Evolutionary conservation across 441 rosid genomes (phyloP).

Genomic region (Erodium chrysanthum): DNA sequence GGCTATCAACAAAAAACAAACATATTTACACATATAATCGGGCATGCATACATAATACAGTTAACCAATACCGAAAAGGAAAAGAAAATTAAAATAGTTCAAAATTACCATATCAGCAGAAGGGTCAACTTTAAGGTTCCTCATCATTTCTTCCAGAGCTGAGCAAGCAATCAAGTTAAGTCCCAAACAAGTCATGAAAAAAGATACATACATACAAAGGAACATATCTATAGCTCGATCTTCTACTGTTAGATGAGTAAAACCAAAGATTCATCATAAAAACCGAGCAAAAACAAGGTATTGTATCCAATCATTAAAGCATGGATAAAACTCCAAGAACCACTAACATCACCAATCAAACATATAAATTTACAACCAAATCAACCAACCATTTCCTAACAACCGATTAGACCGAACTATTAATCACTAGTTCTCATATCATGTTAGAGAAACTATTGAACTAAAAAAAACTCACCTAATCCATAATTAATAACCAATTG

Average conservation of each 20-base stretch:
- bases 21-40: too few species aligned
- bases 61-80: background rate
- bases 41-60: background rate
- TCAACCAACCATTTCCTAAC: background rate
- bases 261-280: background rate
- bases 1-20: too few species aligned
- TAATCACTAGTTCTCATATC: too few species aligned
- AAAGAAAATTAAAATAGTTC: background rate
- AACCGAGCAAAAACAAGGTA: background rate
- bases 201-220: background rate
- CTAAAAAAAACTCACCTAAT: background rate
- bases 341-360: background rate
- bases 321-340: background rate
- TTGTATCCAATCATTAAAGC: background rate
- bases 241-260: background rate
- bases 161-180: constrained; percentile 12
- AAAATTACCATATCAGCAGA: constrained; percentile 24
- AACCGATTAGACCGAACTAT: too few species aligned
- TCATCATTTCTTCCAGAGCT: constrained; percentile 36
- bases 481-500: too few species aligned
- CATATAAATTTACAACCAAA: background rate
- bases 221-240: background rate
- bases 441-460: too few species aligned
- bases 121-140: constrained; percentile 31
- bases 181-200: background rate